Evolutionary conservation across 352 stramenopile species (phyloP).

Genomic region (Phytophthora pistaciae): DNA sequence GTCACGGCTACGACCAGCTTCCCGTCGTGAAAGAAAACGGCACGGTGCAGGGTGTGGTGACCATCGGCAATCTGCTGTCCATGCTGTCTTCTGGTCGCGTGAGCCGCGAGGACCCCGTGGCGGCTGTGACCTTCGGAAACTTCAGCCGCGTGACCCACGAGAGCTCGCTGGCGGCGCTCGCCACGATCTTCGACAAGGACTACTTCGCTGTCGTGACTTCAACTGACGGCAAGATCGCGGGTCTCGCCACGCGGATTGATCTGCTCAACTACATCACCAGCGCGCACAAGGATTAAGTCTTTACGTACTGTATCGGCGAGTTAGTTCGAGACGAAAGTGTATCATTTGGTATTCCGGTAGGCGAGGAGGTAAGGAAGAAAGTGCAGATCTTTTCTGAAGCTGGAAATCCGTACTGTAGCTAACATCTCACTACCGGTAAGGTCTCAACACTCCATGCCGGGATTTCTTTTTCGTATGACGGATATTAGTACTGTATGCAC

Average conservation of each 20-base stretch:
- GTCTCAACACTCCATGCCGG: slow-evolving; percentile 3
- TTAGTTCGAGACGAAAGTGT: neutral
- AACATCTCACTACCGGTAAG: neutral
- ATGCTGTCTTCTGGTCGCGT: slow-evolving; percentile 91
- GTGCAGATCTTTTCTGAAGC: neutral
- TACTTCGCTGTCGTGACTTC: slow-evolving; percentile 94
- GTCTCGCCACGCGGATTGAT: slow-evolving; percentile 96
- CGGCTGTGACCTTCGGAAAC: slow-evolving; percentile 93
- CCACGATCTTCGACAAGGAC: slow-evolving; percentile 96
- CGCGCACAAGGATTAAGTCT: slow-evolving; percentile 23
- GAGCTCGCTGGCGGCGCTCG: slow-evolving; percentile 91
- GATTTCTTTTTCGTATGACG: slow-evolving; percentile 2
- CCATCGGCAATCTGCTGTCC: slow-evolving; percentile 95
- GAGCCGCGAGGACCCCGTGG: slow-evolving; percentile 81
- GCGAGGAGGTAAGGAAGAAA: neutral
- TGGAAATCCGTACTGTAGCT: neutral
- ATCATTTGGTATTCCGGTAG: slow-evolving; percentile 12
- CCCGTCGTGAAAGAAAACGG: slow-evolving; percentile 78
- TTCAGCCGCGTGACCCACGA: slow-evolving; percentile 93
- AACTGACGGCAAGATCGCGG: slow-evolving; percentile 83
- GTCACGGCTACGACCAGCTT: slow-evolving; percentile 89
- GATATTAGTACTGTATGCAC: slow-evolving; percentile 1
- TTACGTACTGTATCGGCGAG: neutral
- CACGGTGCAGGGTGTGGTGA: slow-evolving; percentile 93
- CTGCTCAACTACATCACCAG: slow-evolving; percentile 95